Base-by-base conservation (phyloP, 2,329 filamentous ascomycete genomes). In the Dothistroma septosporum region DNA sequence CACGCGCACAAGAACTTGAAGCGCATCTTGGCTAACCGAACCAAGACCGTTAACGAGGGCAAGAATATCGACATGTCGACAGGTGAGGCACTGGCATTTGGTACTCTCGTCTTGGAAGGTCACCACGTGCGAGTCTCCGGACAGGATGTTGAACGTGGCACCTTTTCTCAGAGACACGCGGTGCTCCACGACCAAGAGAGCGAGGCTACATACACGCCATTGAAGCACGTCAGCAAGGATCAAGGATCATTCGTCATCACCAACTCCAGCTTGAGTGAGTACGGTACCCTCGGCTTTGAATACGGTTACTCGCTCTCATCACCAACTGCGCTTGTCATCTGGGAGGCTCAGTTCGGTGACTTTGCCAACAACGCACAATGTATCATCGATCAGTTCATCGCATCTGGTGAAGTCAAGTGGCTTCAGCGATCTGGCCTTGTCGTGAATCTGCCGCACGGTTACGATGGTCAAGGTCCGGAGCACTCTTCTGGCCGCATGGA, bases 291-390 rank as follows among this genome's bases (percentile, higher is more conserved):
- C 64, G 94, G 94, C 57, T 99, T 99, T 76, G 94, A 99, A 79
- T 99, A 99, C 73, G 94, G 94, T 63, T 99, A 99, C 82, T 99
- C 94, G 2, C 81, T 99, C 63, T 96, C 92, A 31, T 97, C 94
- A 32, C 94, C 94, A 60, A 96, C 97, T 75, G 93, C 94, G 41
- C 86, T 99, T 28, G 93, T 99, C 70, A 96, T 99, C 87, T 99
- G 94, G 94, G 94, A 99, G 80, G 94, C 94, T 41, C 94, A 99
- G 78, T 99, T 99, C 73, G 94, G 94, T 83, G 94, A 99, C 79
- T 99, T 99, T 73, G 94, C 94, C 83, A 99, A 99, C 85, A 99
- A 97, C 74, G 93, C 94, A 48, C 94, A 99, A 80, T 96, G 92
- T 76, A 95, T 99, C 78, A 95, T 99, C 73, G 94, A 99, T 77